These are phyloP conservation scores for Phaseolus lunatus DNA, from an alignment of 306 rosid species.

Conservation along the genomic window DNA sequence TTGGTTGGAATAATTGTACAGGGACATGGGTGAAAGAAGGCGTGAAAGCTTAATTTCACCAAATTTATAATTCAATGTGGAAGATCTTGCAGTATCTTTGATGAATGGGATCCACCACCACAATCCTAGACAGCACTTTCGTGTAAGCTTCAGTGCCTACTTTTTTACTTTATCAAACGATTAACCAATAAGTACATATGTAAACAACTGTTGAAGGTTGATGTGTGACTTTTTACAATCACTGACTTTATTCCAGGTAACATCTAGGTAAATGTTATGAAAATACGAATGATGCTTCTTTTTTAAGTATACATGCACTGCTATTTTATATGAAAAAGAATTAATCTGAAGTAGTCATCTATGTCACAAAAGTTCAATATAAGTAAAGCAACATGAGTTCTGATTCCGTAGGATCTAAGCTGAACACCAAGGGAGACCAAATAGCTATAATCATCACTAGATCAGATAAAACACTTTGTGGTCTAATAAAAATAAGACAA, in stretches of 20 bases:
- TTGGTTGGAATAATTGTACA: constrained; percentile 47
- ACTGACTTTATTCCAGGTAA: background rate
- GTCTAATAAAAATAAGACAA: constrained; percentile 16
- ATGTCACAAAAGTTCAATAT: background rate
- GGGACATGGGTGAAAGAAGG: constrained; percentile 43
- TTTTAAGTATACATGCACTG: background rate
- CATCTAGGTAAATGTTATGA: background rate
- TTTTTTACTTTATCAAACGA: constrained; percentile 31
- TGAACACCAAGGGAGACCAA: background rate
- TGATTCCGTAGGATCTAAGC: background rate
- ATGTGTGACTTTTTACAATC: background rate
- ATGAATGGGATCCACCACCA: constrained; percentile 45
- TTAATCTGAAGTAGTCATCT: background rate
- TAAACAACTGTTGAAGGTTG: constrained; percentile 22
- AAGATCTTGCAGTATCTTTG: constrained; percentile 40
- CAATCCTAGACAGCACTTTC: constrained; percentile 24
- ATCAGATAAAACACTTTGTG: background rate
- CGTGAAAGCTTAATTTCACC: constrained; percentile 47
- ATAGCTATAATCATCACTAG: background rate
- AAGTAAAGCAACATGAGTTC: background rate
- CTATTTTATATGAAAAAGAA: constrained; percentile 7
- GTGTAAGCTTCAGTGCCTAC: constrained; percentile 11
- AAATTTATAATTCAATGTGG: constrained; percentile 41
- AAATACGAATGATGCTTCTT: constrained; percentile 18
- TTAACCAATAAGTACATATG: background rate